Conservation (phyloP, 352 stramenopile species). For the Peronospora destructor region DNA sequence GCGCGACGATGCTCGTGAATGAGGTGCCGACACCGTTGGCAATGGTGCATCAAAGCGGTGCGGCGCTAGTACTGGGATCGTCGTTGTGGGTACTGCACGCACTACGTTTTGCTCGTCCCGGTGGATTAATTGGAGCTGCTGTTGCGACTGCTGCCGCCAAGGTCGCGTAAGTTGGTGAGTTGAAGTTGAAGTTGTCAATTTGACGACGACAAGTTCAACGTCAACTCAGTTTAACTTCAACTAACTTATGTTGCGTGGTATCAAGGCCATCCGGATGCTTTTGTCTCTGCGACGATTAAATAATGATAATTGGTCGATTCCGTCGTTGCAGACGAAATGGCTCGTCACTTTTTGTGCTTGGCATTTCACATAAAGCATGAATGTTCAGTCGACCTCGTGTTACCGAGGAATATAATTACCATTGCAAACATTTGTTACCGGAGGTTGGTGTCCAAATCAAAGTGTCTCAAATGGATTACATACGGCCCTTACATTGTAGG, state of each 20-base stretch:
- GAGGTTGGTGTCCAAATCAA: no score
- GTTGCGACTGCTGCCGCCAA: conserved; percentile 19
- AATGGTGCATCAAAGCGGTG: conserved; percentile 86
- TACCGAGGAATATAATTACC: no score
- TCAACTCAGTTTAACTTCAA: no score
- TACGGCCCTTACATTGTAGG: no score
- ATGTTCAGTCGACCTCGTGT: no score
- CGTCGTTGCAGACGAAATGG: conserved; percentile 9
- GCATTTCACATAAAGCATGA: not conserved
- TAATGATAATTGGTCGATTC: conserved; percentile 31
- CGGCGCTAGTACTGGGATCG: conserved; percentile 45
- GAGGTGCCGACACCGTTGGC: conserved; percentile 91
- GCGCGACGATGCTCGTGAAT: conserved; percentile 92
- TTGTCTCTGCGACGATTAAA: no score
- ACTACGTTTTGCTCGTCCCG: conserved; percentile 51
- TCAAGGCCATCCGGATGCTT: no score
- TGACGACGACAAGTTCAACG: no score
- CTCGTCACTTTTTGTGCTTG: not conserved
- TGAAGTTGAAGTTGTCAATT: conserved; percentile 10
- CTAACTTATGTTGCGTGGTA: no score
- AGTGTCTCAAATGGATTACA: no score
- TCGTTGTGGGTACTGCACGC: conserved; percentile 63
- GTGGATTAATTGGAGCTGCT: conserved; percentile 24
- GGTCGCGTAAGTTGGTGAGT: conserved; percentile 7
- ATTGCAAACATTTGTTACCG: no score